Conservation (phyloP, 768 basidiomycete species). For the Suillus weaverae region DNA sequence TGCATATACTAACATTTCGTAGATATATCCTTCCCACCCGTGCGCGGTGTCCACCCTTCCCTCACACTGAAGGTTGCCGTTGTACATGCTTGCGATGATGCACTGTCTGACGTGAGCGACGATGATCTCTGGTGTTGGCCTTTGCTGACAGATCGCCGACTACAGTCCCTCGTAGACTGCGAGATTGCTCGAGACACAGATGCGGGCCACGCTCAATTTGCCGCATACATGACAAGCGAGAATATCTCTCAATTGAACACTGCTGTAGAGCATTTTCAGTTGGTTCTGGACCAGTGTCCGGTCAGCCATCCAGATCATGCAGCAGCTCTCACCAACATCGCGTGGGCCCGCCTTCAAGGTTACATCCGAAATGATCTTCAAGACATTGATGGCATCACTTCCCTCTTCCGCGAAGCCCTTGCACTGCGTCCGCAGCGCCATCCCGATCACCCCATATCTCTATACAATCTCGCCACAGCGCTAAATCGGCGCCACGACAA, state of each 20-base stretch:
- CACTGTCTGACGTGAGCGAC: not conserved
- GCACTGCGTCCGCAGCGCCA: not conserved
- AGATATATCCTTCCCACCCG: not conserved
- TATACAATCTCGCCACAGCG: not conserved
- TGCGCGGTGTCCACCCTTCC: not conserved
- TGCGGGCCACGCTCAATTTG: not conserved
- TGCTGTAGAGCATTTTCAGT: not conserved
- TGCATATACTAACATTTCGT: not conserved
- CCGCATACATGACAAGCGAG: fast-evolving
- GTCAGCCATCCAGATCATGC: not conserved
- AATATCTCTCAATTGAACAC: not conserved
- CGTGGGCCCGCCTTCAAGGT: not conserved
- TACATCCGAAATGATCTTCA: not conserved
- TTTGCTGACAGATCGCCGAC: not conserved
- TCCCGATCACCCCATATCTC: not conserved
- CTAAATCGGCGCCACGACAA: not conserved
- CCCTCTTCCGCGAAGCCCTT: not conserved
- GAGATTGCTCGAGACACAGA: not conserved
- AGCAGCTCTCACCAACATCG: not conserved
- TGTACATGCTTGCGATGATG: not conserved
- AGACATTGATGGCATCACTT: not conserved
- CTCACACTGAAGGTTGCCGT: not conserved
- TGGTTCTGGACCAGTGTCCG: not conserved
- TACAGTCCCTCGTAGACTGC: not conserved
- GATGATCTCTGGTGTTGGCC: too few relatives aligned